These are phyloP conservation scores for Alternaria sp. DNA, from an alignment of 2,329 filamentous ascomycete species.

Conservation along the genomic window DNA sequence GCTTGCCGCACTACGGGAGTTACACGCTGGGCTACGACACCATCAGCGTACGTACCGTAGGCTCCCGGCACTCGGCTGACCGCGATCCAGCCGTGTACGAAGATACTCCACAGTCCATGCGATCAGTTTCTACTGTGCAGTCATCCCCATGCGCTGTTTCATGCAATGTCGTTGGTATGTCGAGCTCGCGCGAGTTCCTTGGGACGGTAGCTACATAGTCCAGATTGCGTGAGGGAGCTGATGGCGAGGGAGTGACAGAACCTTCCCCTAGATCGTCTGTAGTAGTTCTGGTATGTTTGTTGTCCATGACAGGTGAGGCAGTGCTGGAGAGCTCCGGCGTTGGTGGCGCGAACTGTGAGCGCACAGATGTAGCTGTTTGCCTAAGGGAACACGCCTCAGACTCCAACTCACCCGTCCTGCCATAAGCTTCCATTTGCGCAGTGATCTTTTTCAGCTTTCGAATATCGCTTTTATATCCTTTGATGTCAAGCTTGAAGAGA, in stretches of 20 bases:
- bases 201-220: conserved; percentile 12
- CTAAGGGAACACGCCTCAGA: conserved; percentile 40
- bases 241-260: conserved; percentile 25
- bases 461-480: conserved; percentile 55
- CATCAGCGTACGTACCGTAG: conserved; percentile 31
- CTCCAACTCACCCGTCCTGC: conserved; percentile 33
- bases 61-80: conserved; percentile 34
- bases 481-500: conserved; percentile 59
- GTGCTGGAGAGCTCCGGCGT: conserved; percentile 30
- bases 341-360: conserved; percentile 23
- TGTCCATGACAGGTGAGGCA: conserved; percentile 28
- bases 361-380: conserved; percentile 36
- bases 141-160: conserved; percentile 21
- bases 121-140: conserved; percentile 25
- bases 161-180: conserved; percentile 24
- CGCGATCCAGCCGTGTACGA: conserved; percentile 29
- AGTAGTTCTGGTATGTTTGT: conserved; percentile 18
- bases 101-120: conserved; percentile 33
- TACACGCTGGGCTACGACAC: conserved; percentile 11
- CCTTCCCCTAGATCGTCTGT: conserved; percentile 6
- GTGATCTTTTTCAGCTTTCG: conserved; percentile 45
- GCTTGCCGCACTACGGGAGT: conserved; percentile 27
- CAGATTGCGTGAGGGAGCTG: conserved; percentile 11
- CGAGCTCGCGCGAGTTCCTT: conserved; percentile 17
- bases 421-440: conserved; percentile 33